A percentile compares a stretch with the other conserved stretches of the same genome.
These are phyloP conservation scores for Conticribra weissflogii DNA, from an alignment of 108 stramenopile genomes.

Conservation along the genomic window DNA sequence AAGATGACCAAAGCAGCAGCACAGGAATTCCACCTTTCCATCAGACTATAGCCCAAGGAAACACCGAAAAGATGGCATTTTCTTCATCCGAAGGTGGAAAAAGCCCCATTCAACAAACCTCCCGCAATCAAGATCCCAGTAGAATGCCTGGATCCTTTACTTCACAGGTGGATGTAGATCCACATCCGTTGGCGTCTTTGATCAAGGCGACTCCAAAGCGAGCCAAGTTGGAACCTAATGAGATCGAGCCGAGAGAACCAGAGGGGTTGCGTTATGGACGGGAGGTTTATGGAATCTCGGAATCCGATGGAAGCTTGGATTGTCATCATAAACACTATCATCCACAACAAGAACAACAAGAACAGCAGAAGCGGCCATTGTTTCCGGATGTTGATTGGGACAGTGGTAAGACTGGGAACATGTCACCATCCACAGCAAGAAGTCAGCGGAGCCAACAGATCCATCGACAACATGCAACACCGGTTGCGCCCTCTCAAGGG, in stretches of 20 bases:
- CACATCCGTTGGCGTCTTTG: not conserved
- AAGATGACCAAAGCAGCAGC: not conserved
- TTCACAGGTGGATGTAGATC: not conserved
- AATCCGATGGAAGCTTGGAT: slow-evolving; percentile 14
- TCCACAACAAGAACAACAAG: too few species aligned
- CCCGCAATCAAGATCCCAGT: not conserved
- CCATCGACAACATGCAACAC: too few species aligned
- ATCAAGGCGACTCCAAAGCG: not conserved
- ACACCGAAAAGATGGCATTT: not conserved
- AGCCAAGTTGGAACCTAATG: slow-evolving; percentile 12
- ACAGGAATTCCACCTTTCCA: not conserved
- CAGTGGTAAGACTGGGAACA: too few species aligned
- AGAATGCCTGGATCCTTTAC: slow-evolving; percentile 5
- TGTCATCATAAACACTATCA: too few species aligned
- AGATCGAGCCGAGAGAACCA: slow-evolving; percentile 5
- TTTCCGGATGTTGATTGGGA: too few species aligned
- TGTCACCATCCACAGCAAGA: too few species aligned
- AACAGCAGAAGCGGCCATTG: too few species aligned
- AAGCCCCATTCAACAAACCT: slow-evolving; percentile 11
- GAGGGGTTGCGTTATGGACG: slow-evolving; percentile 13
- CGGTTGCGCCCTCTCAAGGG: too few species aligned
- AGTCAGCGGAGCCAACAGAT: too few species aligned
- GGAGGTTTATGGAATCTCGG: not conserved
- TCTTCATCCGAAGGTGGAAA: slow-evolving; percentile 3
- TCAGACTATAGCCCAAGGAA: slow-evolving; percentile 1